Base-by-base conservation (phyloP, 176 grass and related monocot genomes). In the Alloteropsis semialata region DNA sequence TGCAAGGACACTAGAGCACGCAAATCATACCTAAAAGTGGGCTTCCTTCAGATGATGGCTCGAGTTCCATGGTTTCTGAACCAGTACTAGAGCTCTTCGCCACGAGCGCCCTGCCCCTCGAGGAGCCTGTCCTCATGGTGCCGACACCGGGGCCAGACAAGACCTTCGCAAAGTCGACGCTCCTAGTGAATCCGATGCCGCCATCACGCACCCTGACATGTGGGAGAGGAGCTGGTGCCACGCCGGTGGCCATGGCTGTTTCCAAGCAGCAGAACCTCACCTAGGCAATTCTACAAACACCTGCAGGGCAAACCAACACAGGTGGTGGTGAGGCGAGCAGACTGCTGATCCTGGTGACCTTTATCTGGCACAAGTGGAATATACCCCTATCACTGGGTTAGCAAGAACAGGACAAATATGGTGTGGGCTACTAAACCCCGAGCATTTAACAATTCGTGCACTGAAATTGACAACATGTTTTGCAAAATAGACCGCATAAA, bases 41-140 rank as follows among this genome's bases (percentile, higher is more conserved):
- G 82, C 96, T 99, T 87, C 96, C 96, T 83, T 99, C 91, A 9
- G 96, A 96, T 65, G 96, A 92, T n/a, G 93, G 91, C 79, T 99
- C 86, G 19, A 96, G 84, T 82, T 99, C 93, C 72, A 92, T 87
- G 3, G 89, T 99, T 82, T 99, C 93, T 5, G 96, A 99, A 21
- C 93, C 93, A 46, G 91, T 73, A 69, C 83, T 90, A 6, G 96
- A 89, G 81, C 88, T 98, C 86, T 57, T 88, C 5, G 74, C 85
- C 21, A 90, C 84, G 44, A 90, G 88, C 41, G 74, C 54, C 78
- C 78, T 83, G 87, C 65, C 82, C 65, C 82, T 86, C 0, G 84
- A 82, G 10, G 76, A 81, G 44, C 71, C 78, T 41, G 75, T 27
- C 75, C 87, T 90, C 72, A 67, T 68, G 14, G 76, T 44, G 3